Percentiles rank a stretch among this genome's conserved stretches.
These are phyloP conservation scores for Trichoderma citrinoviride DNA, from an alignment of 2,329 filamentous ascomycete species.

Conservation along the genomic window DNA sequence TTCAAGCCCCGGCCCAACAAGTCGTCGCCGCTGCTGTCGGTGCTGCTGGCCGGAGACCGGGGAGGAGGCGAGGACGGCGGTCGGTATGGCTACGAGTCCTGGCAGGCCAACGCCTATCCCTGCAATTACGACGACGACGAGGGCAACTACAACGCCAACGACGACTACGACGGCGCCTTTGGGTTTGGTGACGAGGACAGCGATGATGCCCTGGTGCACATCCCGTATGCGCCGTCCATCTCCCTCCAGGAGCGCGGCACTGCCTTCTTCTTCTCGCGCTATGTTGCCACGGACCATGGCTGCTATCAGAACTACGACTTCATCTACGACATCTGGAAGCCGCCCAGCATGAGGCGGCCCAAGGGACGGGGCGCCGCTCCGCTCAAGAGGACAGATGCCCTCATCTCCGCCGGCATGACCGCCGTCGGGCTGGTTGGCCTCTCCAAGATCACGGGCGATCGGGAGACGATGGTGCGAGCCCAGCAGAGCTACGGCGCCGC, in stretches of 20 bases:
- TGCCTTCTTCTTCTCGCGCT: constrained; percentile 52
- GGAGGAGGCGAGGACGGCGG: not conserved
- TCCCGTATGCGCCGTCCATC: constrained; percentile 24
- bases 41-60: not conserved
- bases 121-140: not conserved
- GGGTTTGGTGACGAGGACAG: constrained; percentile 9
- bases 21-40: not conserved
- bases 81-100: not conserved
- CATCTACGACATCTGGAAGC: constrained; percentile 52
- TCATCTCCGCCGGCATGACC: constrained; percentile 51
- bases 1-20: not conserved
- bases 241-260: constrained; percentile 45
- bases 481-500: constrained; percentile 52
- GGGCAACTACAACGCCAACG: not conserved
- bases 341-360: constrained; percentile 35
- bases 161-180: not conserved
- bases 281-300: constrained; percentile 47
- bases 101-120: not conserved
- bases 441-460: constrained; percentile 44
- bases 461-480: constrained; percentile 46
- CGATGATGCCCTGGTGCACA: constrained; percentile 12
- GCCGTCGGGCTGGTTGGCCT: constrained; percentile 54
- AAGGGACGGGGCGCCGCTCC: constrained; percentile 36
- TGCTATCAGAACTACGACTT: constrained; percentile 53
- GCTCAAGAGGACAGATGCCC: constrained; percentile 23